Percentiles rank a stretch among this genome's conserved stretches.
Conservation (phyloP, 2,329 filamentous ascomycete genomes). For the Aureobasidium melanogenum region DNA sequence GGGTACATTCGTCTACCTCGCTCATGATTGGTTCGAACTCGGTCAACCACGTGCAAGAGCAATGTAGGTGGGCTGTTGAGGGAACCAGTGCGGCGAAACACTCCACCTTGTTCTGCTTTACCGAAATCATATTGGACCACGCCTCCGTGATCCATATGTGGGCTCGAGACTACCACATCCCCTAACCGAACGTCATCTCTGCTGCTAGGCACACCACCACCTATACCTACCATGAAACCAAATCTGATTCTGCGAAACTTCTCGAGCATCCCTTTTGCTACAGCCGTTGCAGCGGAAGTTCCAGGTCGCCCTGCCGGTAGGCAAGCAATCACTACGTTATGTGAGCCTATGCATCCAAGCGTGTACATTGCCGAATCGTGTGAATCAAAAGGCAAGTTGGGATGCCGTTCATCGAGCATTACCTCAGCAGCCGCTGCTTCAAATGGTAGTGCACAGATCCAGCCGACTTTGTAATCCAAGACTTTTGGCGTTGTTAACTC, state of each 20-base stretch:
- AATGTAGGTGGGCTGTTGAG: neutral
- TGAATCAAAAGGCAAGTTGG: neutral
- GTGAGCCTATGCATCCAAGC: conserved; percentile 11
- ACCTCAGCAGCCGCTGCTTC: conserved; percentile 15
- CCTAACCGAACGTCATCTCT: conserved; percentile 16
- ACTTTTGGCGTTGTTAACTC: neutral
- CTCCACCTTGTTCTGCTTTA: conserved; percentile 8
- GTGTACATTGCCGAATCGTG: conserved; percentile 14
- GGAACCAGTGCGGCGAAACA: neutral
- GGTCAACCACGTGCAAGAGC: neutral
- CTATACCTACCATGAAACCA: conserved; percentile 18
- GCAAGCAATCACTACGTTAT: conserved; percentile 17
- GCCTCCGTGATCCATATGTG: conserved; percentile 16
- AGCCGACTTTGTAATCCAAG: conserved; percentile 14
- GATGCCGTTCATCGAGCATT: conserved; percentile 14
- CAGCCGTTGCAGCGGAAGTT: conserved; percentile 12
- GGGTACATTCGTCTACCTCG: neutral
- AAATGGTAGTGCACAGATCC: conserved; percentile 17
- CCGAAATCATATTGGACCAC: conserved; percentile 22
- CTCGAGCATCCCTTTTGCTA: conserved; percentile 14
- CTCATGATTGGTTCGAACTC: neutral
- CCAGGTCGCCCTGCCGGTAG: conserved; percentile 12
- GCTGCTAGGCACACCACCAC: conserved; percentile 15
- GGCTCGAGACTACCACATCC: conserved; percentile 20
- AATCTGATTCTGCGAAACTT: conserved; percentile 10